phyloP scores from a whole-genome alignment of 2,329 filamentous ascomycete genomes.

The Fusarium subtropicale region DNA sequence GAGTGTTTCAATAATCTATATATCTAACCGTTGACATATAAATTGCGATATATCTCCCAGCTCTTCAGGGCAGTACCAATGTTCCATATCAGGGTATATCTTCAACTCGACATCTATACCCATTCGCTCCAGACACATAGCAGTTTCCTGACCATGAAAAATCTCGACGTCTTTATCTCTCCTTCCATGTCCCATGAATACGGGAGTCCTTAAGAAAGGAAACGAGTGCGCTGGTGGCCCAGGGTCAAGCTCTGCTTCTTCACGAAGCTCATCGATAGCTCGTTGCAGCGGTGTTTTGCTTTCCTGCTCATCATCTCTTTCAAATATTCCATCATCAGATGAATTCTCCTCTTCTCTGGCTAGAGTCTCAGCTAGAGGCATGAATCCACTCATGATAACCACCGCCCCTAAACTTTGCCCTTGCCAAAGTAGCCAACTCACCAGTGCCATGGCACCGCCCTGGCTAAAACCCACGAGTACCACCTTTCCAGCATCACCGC shows the following conservation, averaged over 20 bases:
- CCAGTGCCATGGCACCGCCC: constrained; percentile 61
- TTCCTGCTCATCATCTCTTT: constrained; percentile 12
- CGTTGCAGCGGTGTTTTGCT: constrained; percentile 29
- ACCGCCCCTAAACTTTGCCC: constrained; percentile 53
- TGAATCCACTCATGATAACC: constrained; percentile 60
- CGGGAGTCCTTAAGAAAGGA: constrained; percentile 50
- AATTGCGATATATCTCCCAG: constrained; percentile 53
- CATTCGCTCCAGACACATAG: constrained; percentile 50
- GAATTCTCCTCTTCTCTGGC: constrained; percentile 3
- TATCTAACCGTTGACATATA: constrained; percentile 23
- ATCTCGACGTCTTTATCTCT: constrained; percentile 57
- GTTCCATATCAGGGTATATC: constrained; percentile 56
- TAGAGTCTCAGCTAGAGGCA: constrained; percentile 56
- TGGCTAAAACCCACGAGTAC: constrained; percentile 65
- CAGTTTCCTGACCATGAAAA: constrained; percentile 51
- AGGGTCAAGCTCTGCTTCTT: constrained; percentile 46
- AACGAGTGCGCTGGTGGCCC: not conserved
- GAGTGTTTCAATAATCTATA: not conserved
- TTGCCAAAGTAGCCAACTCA: constrained; percentile 58
- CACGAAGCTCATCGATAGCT: constrained; percentile 45
- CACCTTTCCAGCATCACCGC: constrained; percentile 53
- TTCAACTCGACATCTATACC: constrained; percentile 52
- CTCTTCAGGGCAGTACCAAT: constrained; percentile 60
- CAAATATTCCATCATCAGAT: constrained; percentile 39
- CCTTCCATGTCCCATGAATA: constrained; percentile 60